phyloP scores from a whole-genome alignment of 2,329 filamentous ascomycete species.

The Incumbomyces lentus region DNA sequence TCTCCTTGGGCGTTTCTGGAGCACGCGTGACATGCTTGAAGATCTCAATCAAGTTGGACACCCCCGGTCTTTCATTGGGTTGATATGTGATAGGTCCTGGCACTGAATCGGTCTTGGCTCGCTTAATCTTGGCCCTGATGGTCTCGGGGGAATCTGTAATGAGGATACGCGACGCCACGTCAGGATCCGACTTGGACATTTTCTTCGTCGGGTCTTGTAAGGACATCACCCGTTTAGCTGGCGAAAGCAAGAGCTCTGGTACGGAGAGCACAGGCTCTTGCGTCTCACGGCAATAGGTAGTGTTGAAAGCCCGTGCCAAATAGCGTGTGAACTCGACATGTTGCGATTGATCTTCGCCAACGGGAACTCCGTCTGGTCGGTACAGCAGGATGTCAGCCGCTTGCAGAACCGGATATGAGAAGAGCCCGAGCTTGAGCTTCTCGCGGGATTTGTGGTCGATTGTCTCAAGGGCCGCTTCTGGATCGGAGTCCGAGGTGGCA shows the following conservation, averaged over 20 bases:
- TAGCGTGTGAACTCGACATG: slow-evolving; percentile 89
- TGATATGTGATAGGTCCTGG: slow-evolving; percentile 59
- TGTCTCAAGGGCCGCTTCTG: slow-evolving; percentile 51
- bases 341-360: slow-evolving; percentile 90
- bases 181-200: slow-evolving; percentile 84
- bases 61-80: slow-evolving; percentile 58
- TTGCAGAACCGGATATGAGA: slow-evolving; percentile 92
- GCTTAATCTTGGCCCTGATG: slow-evolving; percentile 60
- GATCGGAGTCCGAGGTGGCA: slow-evolving; percentile 51
- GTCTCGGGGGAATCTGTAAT: slow-evolving; percentile 59
- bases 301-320: slow-evolving; percentile 78
- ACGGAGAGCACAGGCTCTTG: slow-evolving; percentile 43
- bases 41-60: slow-evolving; percentile 78
- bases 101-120: slow-evolving; percentile 66
- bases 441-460: slow-evolving; percentile 37
- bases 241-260: slow-evolving; percentile 64
- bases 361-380: slow-evolving; percentile 60
- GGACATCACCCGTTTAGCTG: slow-evolving; percentile 80
- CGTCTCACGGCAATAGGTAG: slow-evolving; percentile 42
- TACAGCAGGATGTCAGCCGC: slow-evolving; percentile 90
- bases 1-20: slow-evolving; percentile 29
- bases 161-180: slow-evolving; percentile 65
- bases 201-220: slow-evolving; percentile 64
- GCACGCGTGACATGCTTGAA: slow-evolving; percentile 55
- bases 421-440: slow-evolving; percentile 73